Percentiles rank a stretch among this genome's conserved stretches.
phyloP scores from a whole-genome alignment of 2,329 filamentous ascomycete species.

The Aspergillus brasiliensis region DNA sequence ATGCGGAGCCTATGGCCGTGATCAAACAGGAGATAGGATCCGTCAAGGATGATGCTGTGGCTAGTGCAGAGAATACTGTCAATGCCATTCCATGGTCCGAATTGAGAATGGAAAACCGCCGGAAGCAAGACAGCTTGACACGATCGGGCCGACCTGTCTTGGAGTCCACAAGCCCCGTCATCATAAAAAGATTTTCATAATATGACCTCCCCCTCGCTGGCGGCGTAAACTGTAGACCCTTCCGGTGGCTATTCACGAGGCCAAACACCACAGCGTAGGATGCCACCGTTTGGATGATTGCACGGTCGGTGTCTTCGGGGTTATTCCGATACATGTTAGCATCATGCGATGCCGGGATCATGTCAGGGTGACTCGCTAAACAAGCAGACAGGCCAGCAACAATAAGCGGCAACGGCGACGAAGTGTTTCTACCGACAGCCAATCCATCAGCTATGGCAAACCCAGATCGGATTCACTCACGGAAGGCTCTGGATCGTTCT shows the following conservation, averaged over 20 bases:
- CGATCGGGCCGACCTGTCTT: constrained; percentile 53
- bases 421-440: constrained; percentile 18
- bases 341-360: constrained; percentile 24
- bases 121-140: constrained; percentile 49
- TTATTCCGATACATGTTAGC: constrained; percentile 30
- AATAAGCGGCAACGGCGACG: constrained; percentile 30
- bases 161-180: constrained; percentile 56
- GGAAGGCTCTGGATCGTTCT: constrained; percentile 27
- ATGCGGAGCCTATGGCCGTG: constrained; percentile 55
- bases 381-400: constrained; percentile 33
- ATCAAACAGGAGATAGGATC: constrained; percentile 59
- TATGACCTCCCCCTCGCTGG: constrained; percentile 49
- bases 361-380: constrained; percentile 22
- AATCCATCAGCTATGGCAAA: background rate
- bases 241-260: constrained; percentile 29
- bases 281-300: constrained; percentile 28
- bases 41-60: constrained; percentile 59
- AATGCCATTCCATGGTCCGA: constrained; percentile 63
- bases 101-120: constrained; percentile 59
- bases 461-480: constrained; percentile 17
- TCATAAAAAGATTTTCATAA: constrained; percentile 58
- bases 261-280: constrained; percentile 31
- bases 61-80: constrained; percentile 58
- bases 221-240: constrained; percentile 18
- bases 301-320: constrained; percentile 20